Evolutionary conservation across 139 green algal species (phyloP).

Genomic region (Desmodesmus armatus): DNA sequence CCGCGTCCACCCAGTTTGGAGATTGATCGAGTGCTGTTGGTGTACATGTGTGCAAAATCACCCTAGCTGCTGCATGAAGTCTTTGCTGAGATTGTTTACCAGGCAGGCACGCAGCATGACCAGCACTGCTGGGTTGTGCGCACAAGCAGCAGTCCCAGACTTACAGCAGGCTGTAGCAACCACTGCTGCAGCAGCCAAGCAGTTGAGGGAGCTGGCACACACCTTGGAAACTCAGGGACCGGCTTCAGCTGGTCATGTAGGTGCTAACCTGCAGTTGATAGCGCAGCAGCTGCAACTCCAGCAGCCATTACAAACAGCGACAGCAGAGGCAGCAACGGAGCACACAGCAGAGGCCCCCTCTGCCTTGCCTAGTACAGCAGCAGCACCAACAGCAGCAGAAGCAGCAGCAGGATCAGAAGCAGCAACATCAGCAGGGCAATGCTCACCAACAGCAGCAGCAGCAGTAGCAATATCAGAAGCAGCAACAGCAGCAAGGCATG

Average conservation of each 20-base stretch:
- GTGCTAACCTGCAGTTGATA: not conserved
- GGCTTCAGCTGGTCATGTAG: not conserved
- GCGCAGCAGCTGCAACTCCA: not conserved
- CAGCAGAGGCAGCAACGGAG: too few relatives aligned
- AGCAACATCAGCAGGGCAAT: too few relatives aligned
- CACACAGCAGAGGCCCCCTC: not conserved
- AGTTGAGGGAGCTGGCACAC: constrained; percentile 10
- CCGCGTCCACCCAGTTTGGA: too few relatives aligned
- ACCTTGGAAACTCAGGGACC: not conserved
- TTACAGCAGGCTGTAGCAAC: not conserved
- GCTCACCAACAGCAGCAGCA: too few relatives aligned
- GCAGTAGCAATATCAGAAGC: too few relatives aligned
- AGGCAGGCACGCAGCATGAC: not conserved
- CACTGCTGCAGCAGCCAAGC: not conserved
- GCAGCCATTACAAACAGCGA: too few relatives aligned
- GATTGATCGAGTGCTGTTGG: too few relatives aligned
- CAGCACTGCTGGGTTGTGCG: not conserved
- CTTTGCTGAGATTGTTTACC: not conserved
- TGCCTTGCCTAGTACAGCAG: not conserved
- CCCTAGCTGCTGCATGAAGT: not conserved
- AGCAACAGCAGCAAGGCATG: too few relatives aligned
- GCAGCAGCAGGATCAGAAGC: too few relatives aligned
- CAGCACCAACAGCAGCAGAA: too few relatives aligned
- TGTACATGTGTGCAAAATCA: too few relatives aligned
- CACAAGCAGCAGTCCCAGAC: too few relatives aligned